phyloP scores from a whole-genome alignment of 441 rosid genomes.

The Jatropha podagrica region DNA sequence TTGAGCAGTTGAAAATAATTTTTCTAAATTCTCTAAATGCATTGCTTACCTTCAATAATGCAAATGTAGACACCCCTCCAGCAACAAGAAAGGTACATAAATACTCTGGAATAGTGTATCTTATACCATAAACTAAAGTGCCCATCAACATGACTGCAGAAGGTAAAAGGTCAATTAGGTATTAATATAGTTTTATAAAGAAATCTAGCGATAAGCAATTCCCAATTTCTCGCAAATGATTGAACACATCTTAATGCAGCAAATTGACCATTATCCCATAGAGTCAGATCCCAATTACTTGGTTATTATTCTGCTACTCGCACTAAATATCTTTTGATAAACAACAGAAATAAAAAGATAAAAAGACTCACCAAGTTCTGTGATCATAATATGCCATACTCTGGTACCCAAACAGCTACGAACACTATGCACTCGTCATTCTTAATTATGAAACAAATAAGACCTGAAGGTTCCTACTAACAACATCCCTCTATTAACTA shows the following conservation, averaged over 20 bases:
- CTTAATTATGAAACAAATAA: background rate
- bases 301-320: background rate
- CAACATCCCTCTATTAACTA: background rate
- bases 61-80: conserved; percentile 89
- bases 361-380: too few species aligned
- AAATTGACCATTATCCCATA: background rate
- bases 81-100: conserved; percentile 83
- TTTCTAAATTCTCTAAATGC: background rate
- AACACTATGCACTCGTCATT: background rate
- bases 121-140: conserved; percentile 76
- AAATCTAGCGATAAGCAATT: background rate
- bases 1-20: background rate
- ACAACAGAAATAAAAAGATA: too few species aligned
- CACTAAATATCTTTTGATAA: background rate
- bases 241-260: background rate
- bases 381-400: background rate
- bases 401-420: background rate
- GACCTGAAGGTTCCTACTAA: background rate
- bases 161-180: conserved; percentile 3
- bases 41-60: conserved; percentile 74
- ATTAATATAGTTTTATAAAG: conserved; percentile 3
- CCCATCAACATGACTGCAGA: conserved; percentile 95
- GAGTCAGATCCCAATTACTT: background rate
- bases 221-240: background rate
- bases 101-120: conserved; percentile 80